phyloP scores from a whole-genome alignment of 2,329 filamentous ascomycete genomes.

The Colletotrichum siamense region DNA sequence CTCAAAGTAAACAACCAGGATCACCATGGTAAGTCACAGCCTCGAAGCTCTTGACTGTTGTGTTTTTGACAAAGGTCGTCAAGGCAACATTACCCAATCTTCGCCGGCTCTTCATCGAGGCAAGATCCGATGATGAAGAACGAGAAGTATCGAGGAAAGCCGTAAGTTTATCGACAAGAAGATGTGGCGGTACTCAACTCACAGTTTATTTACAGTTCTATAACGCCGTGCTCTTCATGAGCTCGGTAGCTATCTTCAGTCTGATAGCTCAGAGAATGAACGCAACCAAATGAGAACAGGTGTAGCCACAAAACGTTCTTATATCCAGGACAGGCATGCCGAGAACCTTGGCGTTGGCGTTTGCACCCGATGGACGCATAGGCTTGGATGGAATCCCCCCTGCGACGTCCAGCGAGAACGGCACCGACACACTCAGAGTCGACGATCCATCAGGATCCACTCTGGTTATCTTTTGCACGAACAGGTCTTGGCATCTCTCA shows the following conservation, averaged over 20 bases:
- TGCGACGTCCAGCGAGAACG: background rate
- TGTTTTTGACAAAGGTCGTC: conserved; percentile 12
- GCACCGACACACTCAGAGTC: background rate
- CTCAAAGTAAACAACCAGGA: background rate
- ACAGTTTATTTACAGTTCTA: conserved; percentile 77
- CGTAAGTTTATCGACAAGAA: conserved; percentile 56
- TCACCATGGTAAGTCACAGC: conserved; percentile 5
- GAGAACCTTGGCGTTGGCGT: background rate
- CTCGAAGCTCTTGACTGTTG: background rate
- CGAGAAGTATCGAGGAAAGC: conserved; percentile 92
- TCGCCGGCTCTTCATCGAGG: conserved; percentile 94
- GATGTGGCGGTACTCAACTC: background rate
- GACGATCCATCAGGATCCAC: background rate
- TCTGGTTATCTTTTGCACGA: background rate
- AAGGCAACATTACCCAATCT: conserved; percentile 88
- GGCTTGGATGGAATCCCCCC: background rate
- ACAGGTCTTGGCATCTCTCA: background rate
- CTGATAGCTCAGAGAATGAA: conserved; percentile 89
- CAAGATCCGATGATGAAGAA: conserved; percentile 90
- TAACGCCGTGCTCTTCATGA: conserved; percentile 95
- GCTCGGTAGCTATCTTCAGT: conserved; percentile 93
- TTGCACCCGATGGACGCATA: background rate
- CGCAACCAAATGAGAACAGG: conserved; percentile 35
- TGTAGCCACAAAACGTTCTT: background rate
- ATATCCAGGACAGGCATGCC: background rate